Evolutionary conservation across 495 filamentous ascomycete species (phyloP), one percentile per base, ranked within the genome.

Genomic region (Penicillium herquei): DNA sequence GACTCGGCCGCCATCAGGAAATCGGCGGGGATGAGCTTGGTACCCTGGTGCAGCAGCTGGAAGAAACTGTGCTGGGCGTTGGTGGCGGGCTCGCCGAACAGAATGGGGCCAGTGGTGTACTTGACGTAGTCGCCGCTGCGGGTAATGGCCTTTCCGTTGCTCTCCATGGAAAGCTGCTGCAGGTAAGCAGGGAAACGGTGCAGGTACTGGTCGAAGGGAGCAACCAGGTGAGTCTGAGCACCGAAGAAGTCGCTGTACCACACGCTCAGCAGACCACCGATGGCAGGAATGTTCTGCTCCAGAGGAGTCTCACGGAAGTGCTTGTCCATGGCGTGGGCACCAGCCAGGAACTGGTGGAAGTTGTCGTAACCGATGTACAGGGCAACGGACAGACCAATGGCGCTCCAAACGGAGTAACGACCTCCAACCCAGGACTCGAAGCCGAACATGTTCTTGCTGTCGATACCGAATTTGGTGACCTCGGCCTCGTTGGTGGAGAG

Each of bases 61-160:
- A 93, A 98, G 86, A 98, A 98, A 53, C 94, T 98, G 84, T 98
- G 94, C 81, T 98, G 94, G 55, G 94, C 94, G 70, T 98, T 98
- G 72, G 94, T 98, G 70, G 92, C 94, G 50, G 94, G 94, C 80
- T 98, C 94, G 65, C 94, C 94, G 71, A 98, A 98, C 51, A 98
- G 77, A 73, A 98, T 89, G 17, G 94, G 82, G 21, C 89, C 94
- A 13, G 94, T 98, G 49, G 92, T 96, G 80, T 98, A 98, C 72
- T 96, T 95, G 70, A 96, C 92, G 46, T 95, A 89, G 41, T 91
- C 82, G 56, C 91, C 92, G 56, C 84, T 84, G 48, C 93, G 91
- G 56, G 94, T 96, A 72, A 98, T 90, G 52, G 91, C 89, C 82
- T 98, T 98, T 64, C 94, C 94, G 75, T 98, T 98, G 64, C 95